Evolutionary conservation across 139 green algal species (phyloP), one percentile per base, ranked within the genome.

Genomic region (Picochlorum sp.): DNA sequence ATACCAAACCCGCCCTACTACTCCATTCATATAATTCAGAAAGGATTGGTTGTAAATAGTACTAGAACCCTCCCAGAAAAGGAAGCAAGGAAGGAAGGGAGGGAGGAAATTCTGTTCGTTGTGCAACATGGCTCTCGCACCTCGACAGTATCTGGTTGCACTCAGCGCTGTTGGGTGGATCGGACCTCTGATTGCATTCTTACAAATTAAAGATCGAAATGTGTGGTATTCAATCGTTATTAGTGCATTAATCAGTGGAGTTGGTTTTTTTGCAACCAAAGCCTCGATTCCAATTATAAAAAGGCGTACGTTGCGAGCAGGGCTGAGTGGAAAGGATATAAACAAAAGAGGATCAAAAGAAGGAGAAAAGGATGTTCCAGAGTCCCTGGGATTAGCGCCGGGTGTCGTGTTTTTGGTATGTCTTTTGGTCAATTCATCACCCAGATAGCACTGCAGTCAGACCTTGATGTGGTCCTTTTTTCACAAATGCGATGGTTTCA

Each of bases 241-340:
- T 6, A 71, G 65, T 24, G 54, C 61, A 14, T 41, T 38, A 0
- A 70, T 95, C 47, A 87, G 79, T 58, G 44, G 71, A 3, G 2
- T 73, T 2, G 88, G 88, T 11, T 89, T 93, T 50, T 58, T 86
- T 2, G 69, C 62, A 4, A 92, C 88, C 1, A 57, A 61, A 2
- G 79, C 73, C 45, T 65, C 92, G 15, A 74, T 96, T 14, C 89
- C 89, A 1, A 56, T 89, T 11, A 71, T 84, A 13, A 62, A 67
- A 24, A 15, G 28, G 1, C 52, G 50, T 16, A 85, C 69, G 7
- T 34, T 83, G 58, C 45, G 61, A 14, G 57, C 63, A 6, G 85
- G 83, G n/a, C 85, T 96, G 18, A 89, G 73, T 51, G 90, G 90
- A 15, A 81, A 89, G 47, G 90, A 96, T 65, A 83, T 96, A 60